Conservation (phyloP, 306 rosid genomes). For the Trichosanthes cucumerina region DNA sequence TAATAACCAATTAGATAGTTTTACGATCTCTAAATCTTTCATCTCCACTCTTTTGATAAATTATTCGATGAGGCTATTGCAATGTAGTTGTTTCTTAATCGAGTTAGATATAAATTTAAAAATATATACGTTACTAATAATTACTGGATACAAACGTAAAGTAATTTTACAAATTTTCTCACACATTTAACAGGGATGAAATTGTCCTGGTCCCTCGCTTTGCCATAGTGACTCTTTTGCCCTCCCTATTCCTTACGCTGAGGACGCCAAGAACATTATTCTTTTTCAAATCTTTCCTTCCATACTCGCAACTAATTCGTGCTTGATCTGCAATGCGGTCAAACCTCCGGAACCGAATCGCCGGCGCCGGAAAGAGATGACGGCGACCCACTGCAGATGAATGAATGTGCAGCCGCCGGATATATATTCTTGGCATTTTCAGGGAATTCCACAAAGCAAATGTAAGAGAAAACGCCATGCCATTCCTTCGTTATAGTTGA, state of each 20-base stretch:
- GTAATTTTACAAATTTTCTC: no score
- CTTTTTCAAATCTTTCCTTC: not conserved
- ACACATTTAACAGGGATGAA: no score
- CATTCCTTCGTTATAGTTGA: not conserved
- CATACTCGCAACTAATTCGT: not conserved
- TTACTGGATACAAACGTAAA: no score
- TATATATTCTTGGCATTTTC: not conserved
- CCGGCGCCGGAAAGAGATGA: not conserved
- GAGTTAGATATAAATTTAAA: no score
- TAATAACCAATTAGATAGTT: no score
- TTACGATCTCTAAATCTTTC: no score
- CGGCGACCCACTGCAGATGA: not conserved
- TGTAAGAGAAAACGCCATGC: not conserved
- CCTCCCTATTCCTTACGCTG: not conserved
- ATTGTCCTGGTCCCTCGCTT: no score
- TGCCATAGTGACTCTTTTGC: no score
- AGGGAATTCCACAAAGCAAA: not conserved
- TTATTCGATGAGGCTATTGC: no score
- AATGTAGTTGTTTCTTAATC: no score
- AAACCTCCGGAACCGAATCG: not conserved
- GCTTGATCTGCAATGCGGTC: not conserved
- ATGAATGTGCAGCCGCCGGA: not conserved
- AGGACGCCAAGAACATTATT: not conserved
- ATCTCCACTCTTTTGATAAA: no score
- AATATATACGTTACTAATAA: no score